phyloP scores from a whole-genome alignment of 2,329 filamentous ascomycete species.

The Pleurostoma richardsiae region DNA sequence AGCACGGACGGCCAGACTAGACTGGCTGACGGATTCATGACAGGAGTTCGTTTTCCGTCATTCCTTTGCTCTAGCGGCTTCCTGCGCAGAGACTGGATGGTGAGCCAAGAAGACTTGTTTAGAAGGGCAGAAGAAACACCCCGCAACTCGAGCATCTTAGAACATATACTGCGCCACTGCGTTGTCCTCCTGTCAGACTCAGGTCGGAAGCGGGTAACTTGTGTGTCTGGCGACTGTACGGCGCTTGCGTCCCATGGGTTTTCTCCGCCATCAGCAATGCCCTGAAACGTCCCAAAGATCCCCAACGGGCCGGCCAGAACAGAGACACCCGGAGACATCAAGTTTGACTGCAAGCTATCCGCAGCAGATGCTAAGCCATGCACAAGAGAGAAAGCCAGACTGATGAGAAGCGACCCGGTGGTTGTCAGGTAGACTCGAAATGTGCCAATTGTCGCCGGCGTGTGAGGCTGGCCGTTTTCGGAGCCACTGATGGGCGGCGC shows the following conservation, averaged over 20 bases:
- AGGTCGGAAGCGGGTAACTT: slow-evolving; percentile 35
- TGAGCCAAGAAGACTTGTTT: slow-evolving; percentile 43
- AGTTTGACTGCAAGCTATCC: slow-evolving; percentile 32
- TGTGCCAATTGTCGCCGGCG: slow-evolving; percentile 37
- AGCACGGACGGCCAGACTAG: slow-evolving; percentile 51
- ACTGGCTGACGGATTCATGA: slow-evolving; percentile 26
- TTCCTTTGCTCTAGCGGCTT: slow-evolving; percentile 34
- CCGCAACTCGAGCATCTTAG: slow-evolving; percentile 43
- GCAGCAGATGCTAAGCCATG: slow-evolving; percentile 41
- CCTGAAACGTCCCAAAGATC: slow-evolving; percentile 36
- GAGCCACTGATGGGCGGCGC: slow-evolving; percentile 19
- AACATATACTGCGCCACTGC: slow-evolving; percentile 45
- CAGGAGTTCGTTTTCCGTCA: slow-evolving; percentile 34
- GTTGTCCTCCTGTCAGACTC: slow-evolving; percentile 33
- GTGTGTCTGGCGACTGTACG: slow-evolving; percentile 49
- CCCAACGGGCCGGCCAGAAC: slow-evolving; percentile 53
- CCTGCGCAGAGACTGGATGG: slow-evolving; percentile 41
- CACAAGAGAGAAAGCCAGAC: slow-evolving; percentile 40
- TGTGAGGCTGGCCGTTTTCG: slow-evolving; percentile 13
- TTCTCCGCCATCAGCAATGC: slow-evolving; percentile 25
- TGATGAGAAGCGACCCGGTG: slow-evolving; percentile 47
- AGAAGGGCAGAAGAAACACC: slow-evolving; percentile 40
- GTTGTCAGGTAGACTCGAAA: slow-evolving; percentile 52
- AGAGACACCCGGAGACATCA: slow-evolving; percentile 34
- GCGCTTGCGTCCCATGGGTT: slow-evolving; percentile 28